Evolutionary conservation across 495 filamentous ascomycete genomes (phyloP), one percentile per base, ranked within the genome.

Genomic region (Talaromyces thailandensis): DNA sequence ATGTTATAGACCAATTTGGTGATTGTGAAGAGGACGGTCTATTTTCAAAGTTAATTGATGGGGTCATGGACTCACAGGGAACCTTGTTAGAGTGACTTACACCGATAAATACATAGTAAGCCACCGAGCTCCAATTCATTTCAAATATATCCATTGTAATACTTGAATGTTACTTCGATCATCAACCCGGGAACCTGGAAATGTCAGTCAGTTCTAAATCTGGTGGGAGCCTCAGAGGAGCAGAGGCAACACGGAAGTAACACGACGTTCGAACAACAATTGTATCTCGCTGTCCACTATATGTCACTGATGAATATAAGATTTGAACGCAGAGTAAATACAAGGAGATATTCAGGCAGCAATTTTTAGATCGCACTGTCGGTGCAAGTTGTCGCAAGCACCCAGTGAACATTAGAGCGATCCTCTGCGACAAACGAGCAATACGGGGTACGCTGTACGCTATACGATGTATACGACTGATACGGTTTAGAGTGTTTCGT

Each of bases 1-100:
- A 73, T 32, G 45, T 73, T 72, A 56, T 75, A 73, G 21, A 72
- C 40, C 9, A 16, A 4, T 60, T 48, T 51, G n/a, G 58, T 18
- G 4, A 31, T n/a, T n/a, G 11, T n/a, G n/a, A 60, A 28, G 14
- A 25, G 8, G n/a, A 48, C 4, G 16, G n/a, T 60, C 43, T 60
- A 21, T 48, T 8, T 12, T 31, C 18, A 23, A 9, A 3, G 18
- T 25, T 11, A 51, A 21, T 25, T 4, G n/a, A 51, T 51, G 4
- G 23, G 18, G 31, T 24, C 6, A 51, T 8, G 2, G 48, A 40
- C 16, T 11, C 9, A 12, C 4, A 14, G 35, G 35, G 35, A 16
- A 4, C 2, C 24, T 23, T 24, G n/a, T n/a, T 25, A 6, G 23
- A 11, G 29, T 35, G 31, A 51, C 18, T 7, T 51, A 51, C 48